phyloP scores from a whole-genome alignment of 352 stramenopile species.

The Halophytophthora polymorphica region DNA sequence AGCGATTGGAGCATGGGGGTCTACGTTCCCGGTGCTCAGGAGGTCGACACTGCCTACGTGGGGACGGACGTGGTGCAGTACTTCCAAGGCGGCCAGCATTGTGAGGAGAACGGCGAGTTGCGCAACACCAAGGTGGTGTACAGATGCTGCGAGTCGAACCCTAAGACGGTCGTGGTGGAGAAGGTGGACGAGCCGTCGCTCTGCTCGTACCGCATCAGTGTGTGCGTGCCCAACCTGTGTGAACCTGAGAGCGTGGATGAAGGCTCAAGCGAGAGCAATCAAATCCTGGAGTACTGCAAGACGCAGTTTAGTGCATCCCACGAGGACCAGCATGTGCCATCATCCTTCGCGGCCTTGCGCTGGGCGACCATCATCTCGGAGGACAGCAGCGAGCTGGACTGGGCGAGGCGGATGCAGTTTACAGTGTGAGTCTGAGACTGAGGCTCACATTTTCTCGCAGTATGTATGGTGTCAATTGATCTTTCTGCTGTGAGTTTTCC shows the following conservation, averaged over 20 bases:
- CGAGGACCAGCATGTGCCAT: slow-evolving; percentile 21
- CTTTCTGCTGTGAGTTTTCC: slow-evolving; percentile 2
- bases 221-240: slow-evolving; percentile 80
- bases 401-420: slow-evolving; percentile 68
- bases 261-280: slow-evolving; percentile 25
- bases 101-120: slow-evolving; percentile 77
- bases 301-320: slow-evolving; percentile 38
- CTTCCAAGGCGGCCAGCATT: slow-evolving; percentile 74
- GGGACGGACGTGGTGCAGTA: slow-evolving; percentile 62
- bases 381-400: slow-evolving; percentile 84
- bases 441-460: slow-evolving; percentile 7
- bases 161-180: slow-evolving; percentile 48
- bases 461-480: slow-evolving; percentile 7
- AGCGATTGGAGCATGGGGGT: slow-evolving; percentile 85
- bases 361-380: slow-evolving; percentile 82
- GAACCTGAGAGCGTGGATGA: slow-evolving; percentile 23
- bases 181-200: slow-evolving; percentile 81
- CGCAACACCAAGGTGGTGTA: slow-evolving; percentile 75
- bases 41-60: slow-evolving; percentile 15
- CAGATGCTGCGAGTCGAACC: slow-evolving; percentile 70
- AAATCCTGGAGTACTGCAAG: slow-evolving; percentile 51
- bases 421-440: slow-evolving; percentile 19
- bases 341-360: slow-evolving; percentile 64
- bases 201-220: slow-evolving; percentile 75
- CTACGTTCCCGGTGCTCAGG: slow-evolving; percentile 36